A percentile compares a stretch with the other conserved stretches of the same genome.
These are phyloP conservation scores for Saitoella complicata DNA, from an alignment of 805 yeast genomes.

Conservation along the genomic window DNA sequence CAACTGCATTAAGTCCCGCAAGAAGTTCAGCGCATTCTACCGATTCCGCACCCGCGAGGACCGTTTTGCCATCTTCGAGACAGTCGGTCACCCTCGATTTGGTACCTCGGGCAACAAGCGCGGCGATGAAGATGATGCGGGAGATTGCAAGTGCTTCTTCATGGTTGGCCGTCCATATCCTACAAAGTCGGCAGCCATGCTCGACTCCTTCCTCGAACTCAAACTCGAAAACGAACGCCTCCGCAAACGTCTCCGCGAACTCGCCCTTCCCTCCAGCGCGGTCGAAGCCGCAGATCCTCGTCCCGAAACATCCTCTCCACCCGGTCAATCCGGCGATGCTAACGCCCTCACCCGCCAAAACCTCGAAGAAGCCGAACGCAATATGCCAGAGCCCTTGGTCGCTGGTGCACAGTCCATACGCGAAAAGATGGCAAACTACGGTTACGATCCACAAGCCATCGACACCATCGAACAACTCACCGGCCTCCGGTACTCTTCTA, in stretches of 20 bases:
- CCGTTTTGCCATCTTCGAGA: slow-evolving; percentile 3
- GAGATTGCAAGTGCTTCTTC: slow-evolving; percentile 11
- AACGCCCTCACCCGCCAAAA: no score
- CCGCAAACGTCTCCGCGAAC: neutral
- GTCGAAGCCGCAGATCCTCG: no score
- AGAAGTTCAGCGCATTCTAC: slow-evolving; percentile 4
- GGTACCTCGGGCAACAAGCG: neutral
- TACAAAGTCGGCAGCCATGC: slow-evolving; percentile 1
- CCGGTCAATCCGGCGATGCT: no score
- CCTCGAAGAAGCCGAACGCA: no score
- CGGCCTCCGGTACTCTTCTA: no score
- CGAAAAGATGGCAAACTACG: no score
- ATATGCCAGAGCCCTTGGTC: no score
- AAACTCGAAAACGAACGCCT: slow-evolving; percentile 10
- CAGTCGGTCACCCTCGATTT: slow-evolving; percentile 8
- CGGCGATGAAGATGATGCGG: neutral
- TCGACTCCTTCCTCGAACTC: slow-evolving; percentile 12
- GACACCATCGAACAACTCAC: no score
- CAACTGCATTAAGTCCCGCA: slow-evolving; percentile 7
- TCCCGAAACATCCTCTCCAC: no score
- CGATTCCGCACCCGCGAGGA: slow-evolving; percentile 4
- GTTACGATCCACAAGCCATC: no score
- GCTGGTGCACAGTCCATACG: no score
- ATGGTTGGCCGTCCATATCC: slow-evolving; percentile 10
- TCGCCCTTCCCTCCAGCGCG: no score